Conservation (phyloP, 2,329 filamentous ascomycete genomes). For the Calonectria hongkongensis region DNA sequence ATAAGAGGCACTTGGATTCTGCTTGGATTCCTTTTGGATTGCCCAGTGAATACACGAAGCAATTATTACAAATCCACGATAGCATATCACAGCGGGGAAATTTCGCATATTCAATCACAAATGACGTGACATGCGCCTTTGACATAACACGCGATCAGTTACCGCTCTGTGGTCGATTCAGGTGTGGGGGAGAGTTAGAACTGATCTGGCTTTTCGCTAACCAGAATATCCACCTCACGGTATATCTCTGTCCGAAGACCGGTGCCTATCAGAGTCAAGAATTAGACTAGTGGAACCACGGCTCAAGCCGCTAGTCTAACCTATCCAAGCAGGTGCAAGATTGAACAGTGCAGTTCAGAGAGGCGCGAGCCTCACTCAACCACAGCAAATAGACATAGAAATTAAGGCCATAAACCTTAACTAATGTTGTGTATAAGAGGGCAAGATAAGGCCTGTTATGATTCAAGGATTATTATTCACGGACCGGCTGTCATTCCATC, state of each 20-base stretch:
- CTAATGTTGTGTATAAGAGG: background rate
- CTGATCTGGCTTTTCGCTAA: slow-evolving; percentile 8
- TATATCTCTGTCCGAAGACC: background rate
- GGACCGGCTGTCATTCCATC: background rate
- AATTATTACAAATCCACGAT: no score
- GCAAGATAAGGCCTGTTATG: background rate
- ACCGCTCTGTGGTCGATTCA: background rate
- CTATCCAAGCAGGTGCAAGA: slow-evolving; percentile 4
- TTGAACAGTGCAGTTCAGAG: background rate
- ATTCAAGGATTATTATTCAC: slow-evolving; percentile 3
- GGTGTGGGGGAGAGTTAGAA: background rate
- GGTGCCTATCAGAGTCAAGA: background rate
- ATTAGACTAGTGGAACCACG: slow-evolving; percentile 25
- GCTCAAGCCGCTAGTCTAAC: slow-evolving; percentile 21
- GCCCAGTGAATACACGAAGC: no score
- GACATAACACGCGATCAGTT: background rate
- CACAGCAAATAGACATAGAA: background rate
- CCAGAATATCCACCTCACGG: background rate
- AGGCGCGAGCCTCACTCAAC: background rate
- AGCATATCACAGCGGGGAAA: background rate
- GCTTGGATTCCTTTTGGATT: background rate
- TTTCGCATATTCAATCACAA: no score
- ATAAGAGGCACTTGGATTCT: background rate
- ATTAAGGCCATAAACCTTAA: background rate
- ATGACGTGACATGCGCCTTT: background rate